Conservation (phyloP, 2,329 filamentous ascomycete species). For the Verticillium alfalfae region DNA sequence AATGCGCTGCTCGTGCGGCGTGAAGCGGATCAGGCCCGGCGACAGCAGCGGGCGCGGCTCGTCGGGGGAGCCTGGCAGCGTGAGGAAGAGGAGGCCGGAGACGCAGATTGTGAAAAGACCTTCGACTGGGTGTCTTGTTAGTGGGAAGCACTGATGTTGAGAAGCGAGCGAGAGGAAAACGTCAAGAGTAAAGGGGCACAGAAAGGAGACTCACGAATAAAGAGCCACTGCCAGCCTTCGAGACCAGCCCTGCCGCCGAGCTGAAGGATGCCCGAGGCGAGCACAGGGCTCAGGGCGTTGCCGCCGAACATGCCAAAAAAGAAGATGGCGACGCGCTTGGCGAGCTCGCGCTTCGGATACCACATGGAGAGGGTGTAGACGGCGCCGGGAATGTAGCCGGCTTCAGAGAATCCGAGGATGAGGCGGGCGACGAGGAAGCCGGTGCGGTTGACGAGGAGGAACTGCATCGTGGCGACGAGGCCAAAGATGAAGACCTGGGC, state of each 20-base stretch:
- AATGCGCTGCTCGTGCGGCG: constrained; percentile 21
- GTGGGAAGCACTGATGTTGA: background rate
- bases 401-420: constrained; percentile 41
- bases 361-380: constrained; percentile 46
- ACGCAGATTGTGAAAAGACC: constrained; percentile 36
- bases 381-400: constrained; percentile 45
- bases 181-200: no score
- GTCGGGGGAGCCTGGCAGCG: constrained; percentile 37
- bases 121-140: constrained; percentile 26
- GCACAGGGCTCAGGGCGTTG: constrained; percentile 40
- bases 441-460: constrained; percentile 31
- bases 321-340: constrained; percentile 40
- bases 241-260: constrained; percentile 33
- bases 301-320: constrained; percentile 50
- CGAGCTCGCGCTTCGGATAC: constrained; percentile 40
- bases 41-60: constrained; percentile 30
- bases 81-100: constrained; percentile 28
- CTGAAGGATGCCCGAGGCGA: constrained; percentile 41
- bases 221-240: constrained; percentile 46
- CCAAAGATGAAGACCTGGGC: constrained; percentile 43
- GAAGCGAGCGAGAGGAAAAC: background rate
- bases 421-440: constrained; percentile 38
- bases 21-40: constrained; percentile 30
- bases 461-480: constrained; percentile 36
- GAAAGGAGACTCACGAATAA: constrained; percentile 28